Percentiles rank a stretch among this genome's conserved stretches.
Evolutionary conservation across 2,329 filamentous ascomycete species (phyloP).

Genomic region (Ceratocystis destructans): DNA sequence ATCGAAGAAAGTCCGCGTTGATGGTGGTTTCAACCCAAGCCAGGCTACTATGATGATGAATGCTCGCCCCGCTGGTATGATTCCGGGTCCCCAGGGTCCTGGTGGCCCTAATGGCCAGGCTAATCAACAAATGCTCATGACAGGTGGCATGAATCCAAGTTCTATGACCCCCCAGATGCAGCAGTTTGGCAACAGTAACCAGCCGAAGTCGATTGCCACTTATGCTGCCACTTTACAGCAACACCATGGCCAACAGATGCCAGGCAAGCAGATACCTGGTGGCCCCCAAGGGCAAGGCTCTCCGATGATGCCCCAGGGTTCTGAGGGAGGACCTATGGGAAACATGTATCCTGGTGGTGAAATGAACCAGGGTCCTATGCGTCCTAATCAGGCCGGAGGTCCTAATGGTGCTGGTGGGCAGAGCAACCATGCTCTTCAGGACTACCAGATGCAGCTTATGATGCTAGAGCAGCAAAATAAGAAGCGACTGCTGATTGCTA

Average conservation of each 20-base stretch:
- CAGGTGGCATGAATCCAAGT: conserved; percentile 62
- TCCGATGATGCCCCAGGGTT: conserved; percentile 64
- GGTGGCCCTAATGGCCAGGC: conserved; percentile 35
- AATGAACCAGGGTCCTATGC: conserved; percentile 44
- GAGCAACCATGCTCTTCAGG: conserved; percentile 69
- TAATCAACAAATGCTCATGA: conserved; percentile 47
- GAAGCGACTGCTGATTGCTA: conserved; percentile 71
- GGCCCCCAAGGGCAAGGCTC: conserved; percentile 66
- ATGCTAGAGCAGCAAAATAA: conserved; percentile 77
- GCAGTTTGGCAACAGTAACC: conserved; percentile 44
- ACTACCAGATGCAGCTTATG: conserved; percentile 86
- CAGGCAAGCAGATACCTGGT: conserved; percentile 55
- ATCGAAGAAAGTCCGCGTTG: conserved; percentile 73
- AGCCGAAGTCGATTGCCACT: conserved; percentile 74
- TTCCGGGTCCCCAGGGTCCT: conserved; percentile 57
- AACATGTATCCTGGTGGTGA: conserved; percentile 50
- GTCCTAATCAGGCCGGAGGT: conserved; percentile 36
- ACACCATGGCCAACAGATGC: conserved; percentile 69
- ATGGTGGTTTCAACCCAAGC: conserved; percentile 56
- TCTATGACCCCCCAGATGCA: conserved; percentile 65
- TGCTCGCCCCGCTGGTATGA: conserved; percentile 54
- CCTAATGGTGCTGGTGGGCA: conserved; percentile 29
- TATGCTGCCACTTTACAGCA: conserved; percentile 76
- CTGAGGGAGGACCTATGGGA: conserved; percentile 46
- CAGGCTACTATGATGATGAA: conserved; percentile 59